phyloP scores from a whole-genome alignment of 148 eudicot species.

The Spergularia marina region DNA sequence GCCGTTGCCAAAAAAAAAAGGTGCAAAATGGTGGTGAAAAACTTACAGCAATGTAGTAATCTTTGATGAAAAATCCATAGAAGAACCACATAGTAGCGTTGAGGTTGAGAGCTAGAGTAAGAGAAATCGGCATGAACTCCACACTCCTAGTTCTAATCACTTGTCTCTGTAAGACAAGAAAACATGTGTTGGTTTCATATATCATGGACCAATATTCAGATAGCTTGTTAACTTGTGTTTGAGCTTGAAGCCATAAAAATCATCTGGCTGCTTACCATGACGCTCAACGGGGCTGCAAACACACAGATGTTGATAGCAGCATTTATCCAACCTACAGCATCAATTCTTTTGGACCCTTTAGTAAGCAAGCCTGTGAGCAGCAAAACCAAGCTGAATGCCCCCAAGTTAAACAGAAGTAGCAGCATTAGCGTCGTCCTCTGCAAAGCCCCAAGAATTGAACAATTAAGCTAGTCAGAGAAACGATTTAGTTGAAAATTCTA shows the following conservation, averaged over 20 bases:
- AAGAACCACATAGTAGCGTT: slow-evolving; percentile 65
- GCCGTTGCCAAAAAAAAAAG: neutral
- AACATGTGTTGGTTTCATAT: slow-evolving; percentile 1
- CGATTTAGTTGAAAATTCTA: neutral
- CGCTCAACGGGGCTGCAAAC: slow-evolving; percentile 59
- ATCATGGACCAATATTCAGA: neutral
- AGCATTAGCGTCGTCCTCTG: slow-evolving; percentile 45
- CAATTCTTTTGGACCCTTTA: slow-evolving; percentile 41
- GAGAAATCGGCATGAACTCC: slow-evolving; percentile 59
- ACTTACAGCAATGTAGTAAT: slow-evolving; percentile 57
- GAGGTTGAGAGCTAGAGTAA: slow-evolving; percentile 48
- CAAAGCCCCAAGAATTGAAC: slow-evolving; percentile 9
- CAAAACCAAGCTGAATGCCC: slow-evolving; percentile 36
- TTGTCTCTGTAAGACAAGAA: slow-evolving; percentile 35
- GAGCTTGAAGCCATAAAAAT: neutral
- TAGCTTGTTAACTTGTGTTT: neutral
- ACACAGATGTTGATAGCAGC: slow-evolving; percentile 54
- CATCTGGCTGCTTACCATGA: slow-evolving; percentile 44
- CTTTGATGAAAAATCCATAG: slow-evolving; percentile 55
- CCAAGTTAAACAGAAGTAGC: slow-evolving; percentile 41
- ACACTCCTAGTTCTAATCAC: slow-evolving; percentile 59
- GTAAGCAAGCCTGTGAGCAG: slow-evolving; percentile 36
- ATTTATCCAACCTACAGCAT: slow-evolving; percentile 53
- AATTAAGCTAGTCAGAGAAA: neutral
- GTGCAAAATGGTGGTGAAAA: neutral